Percentiles rank a stretch among this genome's conserved stretches.
These are phyloP conservation scores for Stromatinia cepivora DNA, from an alignment of 2,329 filamentous ascomycete genomes.

Conservation along the genomic window DNA sequence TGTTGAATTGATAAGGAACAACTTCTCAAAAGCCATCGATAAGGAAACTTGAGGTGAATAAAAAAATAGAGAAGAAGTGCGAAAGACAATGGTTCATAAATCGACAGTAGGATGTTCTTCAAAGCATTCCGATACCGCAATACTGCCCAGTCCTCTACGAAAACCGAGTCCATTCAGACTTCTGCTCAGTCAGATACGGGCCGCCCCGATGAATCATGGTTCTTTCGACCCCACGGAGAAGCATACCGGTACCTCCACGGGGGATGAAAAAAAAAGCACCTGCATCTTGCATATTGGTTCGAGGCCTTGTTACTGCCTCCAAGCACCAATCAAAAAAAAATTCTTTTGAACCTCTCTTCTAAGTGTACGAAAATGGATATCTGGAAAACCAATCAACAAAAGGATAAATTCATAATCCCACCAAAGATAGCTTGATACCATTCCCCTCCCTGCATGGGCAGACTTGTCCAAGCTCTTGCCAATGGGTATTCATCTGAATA, in stretches of 20 bases:
- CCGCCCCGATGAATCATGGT: background rate
- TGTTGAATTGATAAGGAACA: slow-evolving; percentile 3
- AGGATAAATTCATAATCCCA: background rate
- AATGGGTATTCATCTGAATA: background rate
- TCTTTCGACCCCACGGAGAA: slow-evolving; percentile 1
- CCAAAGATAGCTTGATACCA: background rate
- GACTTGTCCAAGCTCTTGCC: background rate
- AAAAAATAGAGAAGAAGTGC: background rate
- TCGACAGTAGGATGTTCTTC: background rate
- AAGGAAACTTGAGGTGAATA: background rate
- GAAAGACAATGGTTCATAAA: background rate
- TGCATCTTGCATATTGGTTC: slow-evolving; percentile 8
- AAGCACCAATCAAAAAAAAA: background rate
- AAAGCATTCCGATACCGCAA: slow-evolving; percentile 14
- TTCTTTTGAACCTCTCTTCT: background rate
- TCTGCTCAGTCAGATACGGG: slow-evolving; percentile 4
- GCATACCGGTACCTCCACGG: background rate
- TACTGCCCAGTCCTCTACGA: background rate
- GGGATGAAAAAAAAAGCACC: background rate
- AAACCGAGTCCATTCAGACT: background rate
- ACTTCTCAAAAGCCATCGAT: slow-evolving; percentile 12
- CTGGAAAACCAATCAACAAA: background rate
- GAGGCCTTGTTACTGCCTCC: background rate
- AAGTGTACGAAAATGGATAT: background rate
- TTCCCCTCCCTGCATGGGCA: background rate